phyloP scores from a whole-genome alignment of 371 early-diverging fungal species.

The Mucor mucedo region DNA sequence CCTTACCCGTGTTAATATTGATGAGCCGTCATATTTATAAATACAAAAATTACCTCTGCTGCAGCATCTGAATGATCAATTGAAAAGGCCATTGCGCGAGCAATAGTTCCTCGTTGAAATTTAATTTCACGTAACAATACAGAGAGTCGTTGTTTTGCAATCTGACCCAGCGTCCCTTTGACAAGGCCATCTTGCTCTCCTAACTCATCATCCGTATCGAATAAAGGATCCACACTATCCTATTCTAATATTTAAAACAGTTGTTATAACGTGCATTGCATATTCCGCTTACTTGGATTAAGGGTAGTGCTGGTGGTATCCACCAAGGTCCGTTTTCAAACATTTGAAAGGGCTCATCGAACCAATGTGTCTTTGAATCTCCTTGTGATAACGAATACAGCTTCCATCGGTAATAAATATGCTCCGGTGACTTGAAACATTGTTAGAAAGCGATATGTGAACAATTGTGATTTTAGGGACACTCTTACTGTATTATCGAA shows the following conservation, averaged over 20 bases:
- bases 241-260: conserved; percentile 8
- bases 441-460: background rate
- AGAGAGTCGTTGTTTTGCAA: conserved; percentile 63
- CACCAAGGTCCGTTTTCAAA: conserved; percentile 84
- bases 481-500: conserved; percentile 68
- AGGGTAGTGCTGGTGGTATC: conserved; percentile 71
- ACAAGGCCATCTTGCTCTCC: conserved; percentile 52
- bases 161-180: conserved; percentile 64
- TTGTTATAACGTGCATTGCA: too few species aligned
- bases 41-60: conserved; percentile 58
- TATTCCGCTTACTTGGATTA: background rate
- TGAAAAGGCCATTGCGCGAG: conserved; percentile 84
- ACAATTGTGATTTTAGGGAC: background rate
- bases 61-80: conserved; percentile 86
- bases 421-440: conserved; percentile 66
- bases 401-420: conserved; percentile 92
- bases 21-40: background rate
- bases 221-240: conserved; percentile 39
- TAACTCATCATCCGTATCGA: conserved; percentile 62
- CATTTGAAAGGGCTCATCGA: conserved; percentile 85
- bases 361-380: conserved; percentile 78
- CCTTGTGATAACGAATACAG: conserved; percentile 89
- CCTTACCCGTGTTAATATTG: conserved; percentile 32
- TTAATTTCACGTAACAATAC: conserved; percentile 62
- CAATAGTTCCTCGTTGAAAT: conserved; percentile 73